Evolutionary conservation across 176 grass and related monocot genomes (phyloP).

Genomic region (Hordeum vulgare): MorexV3_pseudomolecules_assembly NC_058520.1:564688030-564688529

Average conservation of each 20-base stretch:
- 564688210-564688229: neutral
- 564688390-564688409: neutral
- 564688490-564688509: neutral
- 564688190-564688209: neutral
- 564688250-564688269: neutral
- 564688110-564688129: neutral
- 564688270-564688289: neutral
- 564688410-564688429: neutral
- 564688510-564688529: neutral
- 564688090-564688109: neutral
- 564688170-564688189: neutral
- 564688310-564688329: slow-evolving; percentile 27
- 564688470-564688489: neutral
- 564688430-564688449: neutral
- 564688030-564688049: too few relatives aligned
- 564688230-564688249: neutral
- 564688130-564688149: neutral
- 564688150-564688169: neutral
- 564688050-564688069: too few relatives aligned
- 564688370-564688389: neutral
- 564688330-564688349: neutral
- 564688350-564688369: slow-evolving; percentile 17
- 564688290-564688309: neutral
- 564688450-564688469: neutral
- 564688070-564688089: too few relatives aligned